These are phyloP conservation scores for Naganishia liquefaciens DNA, from an alignment of 1,284 basidiomycete species.

Conservation along the genomic window DNA sequence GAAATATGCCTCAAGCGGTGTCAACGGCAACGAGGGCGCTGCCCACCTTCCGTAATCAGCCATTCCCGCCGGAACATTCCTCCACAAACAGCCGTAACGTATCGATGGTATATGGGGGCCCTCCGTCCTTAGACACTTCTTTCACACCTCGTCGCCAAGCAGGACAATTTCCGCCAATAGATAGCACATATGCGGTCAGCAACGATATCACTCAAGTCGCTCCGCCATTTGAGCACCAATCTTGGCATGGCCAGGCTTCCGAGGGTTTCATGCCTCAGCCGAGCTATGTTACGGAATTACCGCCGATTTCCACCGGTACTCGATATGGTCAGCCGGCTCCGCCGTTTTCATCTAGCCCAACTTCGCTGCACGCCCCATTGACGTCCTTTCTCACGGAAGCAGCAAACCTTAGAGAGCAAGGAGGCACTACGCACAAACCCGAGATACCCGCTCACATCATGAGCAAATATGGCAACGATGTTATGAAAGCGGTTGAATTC, in stretches of 20 bases:
- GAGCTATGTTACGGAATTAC: background rate
- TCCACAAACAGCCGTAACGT: no score
- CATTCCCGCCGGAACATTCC: no score
- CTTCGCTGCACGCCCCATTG: background rate
- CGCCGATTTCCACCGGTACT: background rate
- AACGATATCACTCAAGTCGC: background rate
- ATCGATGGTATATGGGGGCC: no score
- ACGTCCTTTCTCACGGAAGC: conserved; percentile 5
- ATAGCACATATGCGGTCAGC: no score
- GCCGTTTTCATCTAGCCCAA: background rate
- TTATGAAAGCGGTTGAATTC: conserved; percentile 1
- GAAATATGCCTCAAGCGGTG: no score
- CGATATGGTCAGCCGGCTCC: background rate
- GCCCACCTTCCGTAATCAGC: no score
- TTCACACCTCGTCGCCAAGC: no score
- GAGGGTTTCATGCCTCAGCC: background rate
- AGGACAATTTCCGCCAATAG: no score
- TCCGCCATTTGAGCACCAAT: background rate
- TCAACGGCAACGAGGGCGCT: no score
- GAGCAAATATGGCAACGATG: conserved; percentile 19
- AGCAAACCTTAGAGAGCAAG: background rate
- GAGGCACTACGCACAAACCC: background rate
- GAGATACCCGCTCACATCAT: conserved; percentile 10
- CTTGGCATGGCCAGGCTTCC: background rate
- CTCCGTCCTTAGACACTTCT: no score